Conservation (phyloP, 2,329 filamentous ascomycete species). For the Corynespora cassiicola region DNA sequence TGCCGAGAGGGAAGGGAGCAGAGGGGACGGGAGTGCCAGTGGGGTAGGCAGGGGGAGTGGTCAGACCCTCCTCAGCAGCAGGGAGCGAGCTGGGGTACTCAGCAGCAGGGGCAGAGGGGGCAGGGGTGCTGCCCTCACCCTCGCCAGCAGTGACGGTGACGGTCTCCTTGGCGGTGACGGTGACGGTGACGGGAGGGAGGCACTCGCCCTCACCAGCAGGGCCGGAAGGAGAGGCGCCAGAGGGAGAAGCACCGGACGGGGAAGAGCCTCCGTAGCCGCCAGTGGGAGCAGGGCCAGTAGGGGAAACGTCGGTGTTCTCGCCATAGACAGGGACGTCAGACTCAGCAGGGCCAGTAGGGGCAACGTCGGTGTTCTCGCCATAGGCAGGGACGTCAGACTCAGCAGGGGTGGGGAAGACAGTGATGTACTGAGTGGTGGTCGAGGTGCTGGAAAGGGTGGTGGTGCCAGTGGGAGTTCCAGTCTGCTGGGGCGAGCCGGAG, state of each 20-base stretch:
- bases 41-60: conserved; percentile 13
- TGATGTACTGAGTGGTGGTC: conserved; percentile 43
- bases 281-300: conserved; percentile 14
- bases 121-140: conserved; percentile 6
- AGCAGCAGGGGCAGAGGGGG: conserved; percentile 11
- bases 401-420: conserved; percentile 34
- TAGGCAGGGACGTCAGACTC: conserved; percentile 9
- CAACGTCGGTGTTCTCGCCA: conserved; percentile 3
- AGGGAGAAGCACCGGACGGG: neutral
- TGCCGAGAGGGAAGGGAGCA: conserved; percentile 30
- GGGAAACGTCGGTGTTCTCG: conserved; percentile 15
- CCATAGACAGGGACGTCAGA: conserved; percentile 20
- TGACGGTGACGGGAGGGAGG: conserved; percentile 42
- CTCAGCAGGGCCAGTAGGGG: conserved; percentile 12
- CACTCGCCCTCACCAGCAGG: conserved; percentile 32
- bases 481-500: neutral
- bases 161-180: conserved; percentile 45
- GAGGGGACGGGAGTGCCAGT: conserved; percentile 20
- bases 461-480: conserved; percentile 19
- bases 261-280: conserved; percentile 15
- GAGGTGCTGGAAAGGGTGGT: conserved; percentile 40
- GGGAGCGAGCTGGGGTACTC: too few species aligned
- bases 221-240: conserved; percentile 7
- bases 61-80: conserved; percentile 4
- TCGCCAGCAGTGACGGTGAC: conserved; percentile 41